Evolutionary conservation across 805 yeast species (phyloP).

Genomic region (Candida sithepensis): DNA sequence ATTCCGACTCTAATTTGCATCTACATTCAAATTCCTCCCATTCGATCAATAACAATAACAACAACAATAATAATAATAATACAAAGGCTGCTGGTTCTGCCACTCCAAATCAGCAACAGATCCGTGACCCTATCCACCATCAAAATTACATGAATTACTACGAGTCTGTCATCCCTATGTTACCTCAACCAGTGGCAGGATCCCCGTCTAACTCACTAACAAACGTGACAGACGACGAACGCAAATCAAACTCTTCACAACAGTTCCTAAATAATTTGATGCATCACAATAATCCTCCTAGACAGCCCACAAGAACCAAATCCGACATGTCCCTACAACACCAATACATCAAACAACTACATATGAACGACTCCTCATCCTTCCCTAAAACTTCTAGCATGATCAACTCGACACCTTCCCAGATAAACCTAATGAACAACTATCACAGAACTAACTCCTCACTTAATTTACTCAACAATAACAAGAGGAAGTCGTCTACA

Average conservation of each 20-base stretch:
- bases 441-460: slow-evolving; percentile 20
- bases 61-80: neutral
- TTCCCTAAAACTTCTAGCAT: slow-evolving; percentile 29
- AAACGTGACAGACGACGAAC: slow-evolving; percentile 2
- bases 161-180: slow-evolving; percentile 32
- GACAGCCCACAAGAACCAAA: slow-evolving; percentile 5
- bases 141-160: slow-evolving; percentile 25
- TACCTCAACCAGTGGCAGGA: slow-evolving; percentile 14
- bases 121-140: slow-evolving; percentile 2
- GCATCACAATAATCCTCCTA: slow-evolving; percentile 1
- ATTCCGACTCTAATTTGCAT: slow-evolving; percentile 1
- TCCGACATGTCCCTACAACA: slow-evolving; percentile 19
- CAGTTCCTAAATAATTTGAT: neutral
- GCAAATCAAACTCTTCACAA: neutral
- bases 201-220: neutral
- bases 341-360: slow-evolving; percentile 27
- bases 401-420: slow-evolving; percentile 26
- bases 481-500: slow-evolving; percentile 4
- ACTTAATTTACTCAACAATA: slow-evolving; percentile 9
- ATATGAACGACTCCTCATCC: slow-evolving; percentile 29
- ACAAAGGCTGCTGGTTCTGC: neutral
- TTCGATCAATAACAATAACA: neutral
- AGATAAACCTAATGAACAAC: slow-evolving; percentile 26
- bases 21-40: slow-evolving; percentile 4
- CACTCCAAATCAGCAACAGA: neutral